Percentiles rank a stretch among this genome's conserved stretches.
phyloP scores from a whole-genome alignment of 176 grass and related monocot species.

The Calamus simplicifolius region DNA sequence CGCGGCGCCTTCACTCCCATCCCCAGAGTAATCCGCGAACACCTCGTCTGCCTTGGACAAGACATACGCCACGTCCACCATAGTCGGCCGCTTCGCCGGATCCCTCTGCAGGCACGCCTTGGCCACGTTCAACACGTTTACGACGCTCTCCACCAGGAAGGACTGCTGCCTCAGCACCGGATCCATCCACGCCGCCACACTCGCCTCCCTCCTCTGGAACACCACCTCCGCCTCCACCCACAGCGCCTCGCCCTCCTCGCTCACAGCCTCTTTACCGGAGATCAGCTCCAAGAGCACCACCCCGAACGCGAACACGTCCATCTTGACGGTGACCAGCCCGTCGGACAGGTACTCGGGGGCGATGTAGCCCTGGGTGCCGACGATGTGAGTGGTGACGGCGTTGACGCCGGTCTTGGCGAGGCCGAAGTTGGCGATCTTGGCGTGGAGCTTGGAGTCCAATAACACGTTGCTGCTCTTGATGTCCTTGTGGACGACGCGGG shows the following conservation, averaged over 20 bases:
- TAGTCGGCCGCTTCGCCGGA: slow-evolving; percentile 79
- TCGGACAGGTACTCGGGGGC: slow-evolving; percentile 89
- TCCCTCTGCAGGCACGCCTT: slow-evolving; percentile 67
- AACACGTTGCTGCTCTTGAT: slow-evolving; percentile 95
- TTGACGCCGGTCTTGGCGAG: slow-evolving; percentile 92
- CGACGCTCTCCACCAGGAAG: slow-evolving; percentile 60
- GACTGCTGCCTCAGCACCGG: slow-evolving; percentile 52
- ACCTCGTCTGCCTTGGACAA: slow-evolving; percentile 78
- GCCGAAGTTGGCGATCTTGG: slow-evolving; percentile 99
- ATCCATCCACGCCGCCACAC: slow-evolving; percentile 66
- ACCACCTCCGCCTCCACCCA: slow-evolving; percentile 58
- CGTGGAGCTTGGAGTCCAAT: slow-evolving; percentile 57
- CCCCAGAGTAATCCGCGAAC: slow-evolving; percentile 62
- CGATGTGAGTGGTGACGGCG: slow-evolving; percentile 92
- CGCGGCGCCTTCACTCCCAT: slow-evolving; percentile 29
- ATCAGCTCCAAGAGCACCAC: slow-evolving; percentile 88
- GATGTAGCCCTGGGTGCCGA: slow-evolving; percentile 92
- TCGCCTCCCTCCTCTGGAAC: slow-evolving; percentile 38
- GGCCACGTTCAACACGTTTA: slow-evolving; percentile 50
- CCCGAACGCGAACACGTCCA: slow-evolving; percentile 92
- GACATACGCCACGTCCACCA: slow-evolving; percentile 84
- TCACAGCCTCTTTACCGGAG: slow-evolving; percentile 51
- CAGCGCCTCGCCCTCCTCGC: slow-evolving; percentile 41
- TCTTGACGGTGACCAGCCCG: slow-evolving; percentile 87
- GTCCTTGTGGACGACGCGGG: slow-evolving; percentile 98